phyloP scores from a whole-genome alignment of 306 rosid genomes.

The Quercus agrifolia region DNA sequence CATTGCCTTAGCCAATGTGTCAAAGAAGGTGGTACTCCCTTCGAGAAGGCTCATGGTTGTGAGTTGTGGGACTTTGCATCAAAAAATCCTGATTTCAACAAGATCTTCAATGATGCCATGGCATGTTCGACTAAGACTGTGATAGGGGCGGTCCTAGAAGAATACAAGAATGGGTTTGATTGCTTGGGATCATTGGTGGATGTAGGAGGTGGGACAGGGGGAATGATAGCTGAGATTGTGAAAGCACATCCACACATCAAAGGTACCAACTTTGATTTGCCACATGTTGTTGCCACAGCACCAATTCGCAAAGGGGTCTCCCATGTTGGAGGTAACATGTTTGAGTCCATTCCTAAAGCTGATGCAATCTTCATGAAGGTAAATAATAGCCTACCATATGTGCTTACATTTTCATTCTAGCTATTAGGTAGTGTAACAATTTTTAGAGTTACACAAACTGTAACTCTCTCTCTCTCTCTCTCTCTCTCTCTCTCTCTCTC shows the following conservation, averaged over 20 bases:
- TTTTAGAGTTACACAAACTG: too few species aligned
- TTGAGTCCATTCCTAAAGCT: not conserved
- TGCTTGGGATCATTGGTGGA: constrained; percentile 11
- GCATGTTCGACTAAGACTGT: constrained; percentile 15
- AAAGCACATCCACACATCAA: not conserved
- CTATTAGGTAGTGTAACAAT: too few species aligned
- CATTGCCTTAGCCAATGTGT: constrained; percentile 24
- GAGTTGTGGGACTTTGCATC: constrained; percentile 27
- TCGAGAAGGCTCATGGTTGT: constrained; percentile 25
- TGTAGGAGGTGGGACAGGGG: constrained; percentile 1
- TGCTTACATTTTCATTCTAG: too few species aligned
- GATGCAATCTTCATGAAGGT: too few species aligned
- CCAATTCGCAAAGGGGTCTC: not conserved
- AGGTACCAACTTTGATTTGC: not conserved
- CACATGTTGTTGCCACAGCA: not conserved
- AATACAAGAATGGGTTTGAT: constrained; percentile 22
- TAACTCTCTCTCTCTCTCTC: too few species aligned
- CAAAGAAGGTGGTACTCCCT: constrained; percentile 25
- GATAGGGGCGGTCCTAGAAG: constrained; percentile 4
- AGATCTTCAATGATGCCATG: constrained; percentile 25
- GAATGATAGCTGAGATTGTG: not conserved
- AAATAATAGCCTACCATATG: too few species aligned
- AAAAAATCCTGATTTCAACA: constrained; percentile 9
- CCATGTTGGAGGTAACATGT: not conserved
- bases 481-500: too few species aligned